phyloP scores from a whole-genome alignment of 2,329 filamentous ascomycete species.

The Ophiostoma ips region DNA sequence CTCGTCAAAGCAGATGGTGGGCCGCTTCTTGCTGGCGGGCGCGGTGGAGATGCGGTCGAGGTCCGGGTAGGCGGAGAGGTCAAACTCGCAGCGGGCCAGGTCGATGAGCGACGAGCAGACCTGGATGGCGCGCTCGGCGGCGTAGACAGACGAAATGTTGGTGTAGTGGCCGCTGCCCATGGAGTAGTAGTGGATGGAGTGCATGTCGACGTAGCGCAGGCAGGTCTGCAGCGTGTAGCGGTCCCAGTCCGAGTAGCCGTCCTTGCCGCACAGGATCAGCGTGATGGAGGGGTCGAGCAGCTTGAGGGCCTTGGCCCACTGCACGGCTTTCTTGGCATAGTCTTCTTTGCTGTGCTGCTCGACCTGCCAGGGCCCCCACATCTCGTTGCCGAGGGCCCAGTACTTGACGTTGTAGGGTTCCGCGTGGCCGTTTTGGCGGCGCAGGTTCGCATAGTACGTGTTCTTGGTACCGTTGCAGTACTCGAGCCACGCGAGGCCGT shows the following conservation, averaged over 20 bases:
- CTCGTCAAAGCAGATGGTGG: slow-evolving; percentile 68
- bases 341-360: slow-evolving; percentile 55
- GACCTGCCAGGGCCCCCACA: slow-evolving; percentile 50
- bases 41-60: not conserved
- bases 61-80: not conserved
- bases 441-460: slow-evolving; percentile 70
- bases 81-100: slow-evolving; percentile 33
- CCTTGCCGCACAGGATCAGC: slow-evolving; percentile 63
- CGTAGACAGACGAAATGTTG: slow-evolving; percentile 47
- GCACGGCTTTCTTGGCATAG: slow-evolving; percentile 53
- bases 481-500: slow-evolving; percentile 62
- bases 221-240: slow-evolving; percentile 58
- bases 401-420: slow-evolving; percentile 74
- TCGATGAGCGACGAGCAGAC: slow-evolving; percentile 57
- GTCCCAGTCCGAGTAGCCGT: slow-evolving; percentile 58
- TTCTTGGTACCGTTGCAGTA: slow-evolving; percentile 72
- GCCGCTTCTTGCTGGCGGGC: slow-evolving; percentile 10
- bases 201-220: slow-evolving; percentile 55
- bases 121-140: slow-evolving; percentile 61
- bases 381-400: slow-evolving; percentile 72
- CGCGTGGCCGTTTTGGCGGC: slow-evolving; percentile 58
- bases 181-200: slow-evolving; percentile 48
- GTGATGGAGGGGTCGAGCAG: slow-evolving; percentile 55
- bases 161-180: slow-evolving; percentile 43
- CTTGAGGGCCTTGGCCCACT: slow-evolving; percentile 60